Conservation (phyloP, 257 asterid species). For the Eustoma russellianum region DNA sequence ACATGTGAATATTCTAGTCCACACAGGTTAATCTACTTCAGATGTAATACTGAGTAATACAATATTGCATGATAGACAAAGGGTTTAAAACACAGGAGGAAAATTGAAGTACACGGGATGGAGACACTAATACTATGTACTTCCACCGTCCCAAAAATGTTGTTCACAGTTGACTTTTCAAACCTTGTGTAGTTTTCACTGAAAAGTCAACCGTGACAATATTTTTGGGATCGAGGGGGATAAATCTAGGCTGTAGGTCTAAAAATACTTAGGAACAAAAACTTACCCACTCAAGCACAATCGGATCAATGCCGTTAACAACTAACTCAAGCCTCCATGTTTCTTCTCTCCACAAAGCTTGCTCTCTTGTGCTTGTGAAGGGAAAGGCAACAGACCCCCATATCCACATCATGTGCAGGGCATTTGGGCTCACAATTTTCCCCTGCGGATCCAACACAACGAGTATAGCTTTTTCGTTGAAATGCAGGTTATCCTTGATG, state of each 20-base stretch:
- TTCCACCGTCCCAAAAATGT: too few relatives aligned
- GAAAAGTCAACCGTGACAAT: too few relatives aligned
- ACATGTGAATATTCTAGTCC: too few relatives aligned
- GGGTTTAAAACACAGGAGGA: too few relatives aligned
- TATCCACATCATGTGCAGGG: conserved; percentile 15
- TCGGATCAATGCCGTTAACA: conserved; percentile 12
- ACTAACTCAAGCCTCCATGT: conserved; percentile 8
- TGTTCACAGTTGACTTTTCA: too few relatives aligned
- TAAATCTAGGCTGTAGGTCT: background rate
- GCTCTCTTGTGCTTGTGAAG: conserved; percentile 7
- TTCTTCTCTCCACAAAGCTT: conserved; percentile 10
- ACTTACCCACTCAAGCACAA: conserved; percentile 12
- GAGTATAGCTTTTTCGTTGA: conserved; percentile 4
- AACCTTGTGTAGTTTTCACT: background rate
- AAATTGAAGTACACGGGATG: too few relatives aligned
- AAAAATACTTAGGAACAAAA: background rate
- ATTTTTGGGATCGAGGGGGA: background rate
- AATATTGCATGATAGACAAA: too few relatives aligned
- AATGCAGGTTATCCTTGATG: conserved; percentile 3
- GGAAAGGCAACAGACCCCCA: conserved; percentile 12
- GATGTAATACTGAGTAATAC: too few relatives aligned
- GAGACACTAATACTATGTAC: too few relatives aligned
- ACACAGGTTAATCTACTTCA: too few relatives aligned
- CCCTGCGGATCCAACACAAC: conserved; percentile 10
- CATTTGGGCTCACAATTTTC: conserved; percentile 5